Percentiles rank a stretch among this genome's conserved stretches.
Conservation (phyloP, 23 red algal genomes). For the Cyanidium caldarium region DNA sequence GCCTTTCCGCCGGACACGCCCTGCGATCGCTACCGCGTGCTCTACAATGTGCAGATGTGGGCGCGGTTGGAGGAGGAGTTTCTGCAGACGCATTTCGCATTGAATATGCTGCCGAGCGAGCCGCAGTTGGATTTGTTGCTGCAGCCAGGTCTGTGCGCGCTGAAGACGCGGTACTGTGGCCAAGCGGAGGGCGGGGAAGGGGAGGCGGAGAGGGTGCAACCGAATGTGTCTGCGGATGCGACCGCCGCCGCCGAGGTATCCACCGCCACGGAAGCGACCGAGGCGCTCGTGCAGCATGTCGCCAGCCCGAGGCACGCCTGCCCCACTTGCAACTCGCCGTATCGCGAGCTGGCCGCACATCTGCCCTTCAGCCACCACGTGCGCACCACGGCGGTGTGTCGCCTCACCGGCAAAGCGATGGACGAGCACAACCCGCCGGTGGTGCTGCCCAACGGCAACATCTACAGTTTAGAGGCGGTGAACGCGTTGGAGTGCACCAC, state of each 20-base stretch:
- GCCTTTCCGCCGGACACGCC: constrained; percentile 49
- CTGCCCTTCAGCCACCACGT: constrained; percentile 69
- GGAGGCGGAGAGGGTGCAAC: not conserved
- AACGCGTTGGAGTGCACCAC: not conserved
- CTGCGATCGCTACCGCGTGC: constrained; percentile 58
- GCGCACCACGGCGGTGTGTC: constrained; percentile 73
- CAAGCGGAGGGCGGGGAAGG: not conserved
- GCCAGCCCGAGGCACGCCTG: no score
- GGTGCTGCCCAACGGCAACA: constrained; percentile 86
- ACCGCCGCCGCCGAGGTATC: not conserved
- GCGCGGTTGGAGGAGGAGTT: constrained; percentile 53
- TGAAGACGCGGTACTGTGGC: constrained; percentile 75
- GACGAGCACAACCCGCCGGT: constrained; percentile 94
- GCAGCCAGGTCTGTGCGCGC: constrained; percentile 58
- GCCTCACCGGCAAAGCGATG: constrained; percentile 60
- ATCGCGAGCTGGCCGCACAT: constrained; percentile 36
- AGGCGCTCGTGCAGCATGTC: not conserved
- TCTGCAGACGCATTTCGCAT: constrained; percentile 42
- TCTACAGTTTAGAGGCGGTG: constrained; percentile 31
- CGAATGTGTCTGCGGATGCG: no score
- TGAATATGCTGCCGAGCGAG: constrained; percentile 57
- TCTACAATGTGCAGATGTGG: constrained; percentile 75
- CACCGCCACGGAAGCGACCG: not conserved
- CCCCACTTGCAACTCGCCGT: constrained; percentile 83
- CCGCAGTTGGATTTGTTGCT: constrained; percentile 66